Percentiles rank a stretch among this genome's conserved stretches.
These are phyloP conservation scores for Eimeria brunetti DNA, from an alignment of 169 alveolate genomes.

Conservation along the genomic window DNA sequence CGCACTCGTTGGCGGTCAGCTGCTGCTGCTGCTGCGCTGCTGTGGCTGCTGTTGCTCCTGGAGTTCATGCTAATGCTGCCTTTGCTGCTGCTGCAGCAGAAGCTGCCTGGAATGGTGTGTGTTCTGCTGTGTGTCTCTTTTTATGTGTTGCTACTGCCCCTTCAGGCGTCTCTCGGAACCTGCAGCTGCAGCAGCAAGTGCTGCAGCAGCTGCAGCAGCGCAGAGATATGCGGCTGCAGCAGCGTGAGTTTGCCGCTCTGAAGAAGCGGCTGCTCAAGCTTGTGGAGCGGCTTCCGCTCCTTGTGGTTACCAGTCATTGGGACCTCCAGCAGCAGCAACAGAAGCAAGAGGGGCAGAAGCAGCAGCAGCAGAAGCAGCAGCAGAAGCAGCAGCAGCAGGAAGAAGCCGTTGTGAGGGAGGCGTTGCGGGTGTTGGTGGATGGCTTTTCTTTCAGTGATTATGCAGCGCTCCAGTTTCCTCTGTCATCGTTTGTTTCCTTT, in stretches of 20 bases:
- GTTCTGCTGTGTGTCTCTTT: not conserved
- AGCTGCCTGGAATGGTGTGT: not conserved
- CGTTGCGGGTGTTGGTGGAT: not conserved
- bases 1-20: not conserved
- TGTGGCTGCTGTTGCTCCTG: not conserved
- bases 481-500: slow-evolving; percentile 5
- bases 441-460: not conserved
- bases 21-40: slow-evolving; percentile 41
- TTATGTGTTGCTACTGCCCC: not conserved
- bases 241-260: slow-evolving; percentile 9
- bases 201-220: slow-evolving; percentile 40
- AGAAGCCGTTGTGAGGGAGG: not conserved
- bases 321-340: not conserved
- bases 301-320: not conserved
- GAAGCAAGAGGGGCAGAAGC: not conserved
- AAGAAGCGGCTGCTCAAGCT: slow-evolving; percentile 8
- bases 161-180: slow-evolving; percentile 14
- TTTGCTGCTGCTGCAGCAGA: not conserved
- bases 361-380: slow-evolving; percentile 2
- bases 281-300: not conserved
- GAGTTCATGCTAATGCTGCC: not conserved
- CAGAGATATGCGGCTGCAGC: not conserved
- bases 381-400: not conserved
- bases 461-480: not conserved
- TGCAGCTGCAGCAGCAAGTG: slow-evolving; percentile 29